Base-by-base conservation (phyloP, 139 green algal genomes). In the Coelastrella sp. region DNA sequence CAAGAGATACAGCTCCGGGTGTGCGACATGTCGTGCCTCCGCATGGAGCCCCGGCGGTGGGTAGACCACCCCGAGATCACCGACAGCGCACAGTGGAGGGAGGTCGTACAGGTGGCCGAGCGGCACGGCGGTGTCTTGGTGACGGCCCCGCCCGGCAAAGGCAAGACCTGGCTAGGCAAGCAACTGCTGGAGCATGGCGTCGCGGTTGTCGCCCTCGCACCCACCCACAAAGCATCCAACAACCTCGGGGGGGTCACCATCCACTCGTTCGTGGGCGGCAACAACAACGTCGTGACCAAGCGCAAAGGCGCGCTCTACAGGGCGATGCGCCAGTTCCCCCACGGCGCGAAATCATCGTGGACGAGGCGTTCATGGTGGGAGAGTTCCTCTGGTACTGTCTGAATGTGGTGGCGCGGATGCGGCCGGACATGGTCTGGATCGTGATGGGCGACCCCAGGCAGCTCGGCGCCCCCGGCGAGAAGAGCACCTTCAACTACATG, bases 171-270 rank as follows among this genome's bases (percentile, higher is more conserved):
- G 10, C 17, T 77, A 14, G 71, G 10, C 17, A 23, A 23, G 71
- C 5, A 32, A n/a, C 71, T 77, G 14, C 71, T 23, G 71, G 10
- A 23, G 14, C 71, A 7, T 8, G 71, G 71, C 11, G 71, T 10
- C 17, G 17, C 14, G 20, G 22, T 77, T 16, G 7, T 77, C 14
- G 17, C n/a, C n/a, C n/a, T 77, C 14, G 71, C 71, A 23, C 71
- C 71, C 17, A 77, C 71, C 17, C 71, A 77, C 71, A 23, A 22
- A n/a, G 71, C 20, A 6, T 23, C 11, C 71, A 77, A 77, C 71
- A 77, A 77, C 20, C 71, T 77, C 17, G 71, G 22, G 71, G 71
- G 71, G 17, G 14, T 77, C 71, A 77, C 71, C 71, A 77, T 77
- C 71, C 71, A 77, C 71, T 23, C 17, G 11, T 77, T 77, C 7